Conservation (phyloP, 495 filamentous ascomycete genomes). For the Tuber melanosporum region DNA sequence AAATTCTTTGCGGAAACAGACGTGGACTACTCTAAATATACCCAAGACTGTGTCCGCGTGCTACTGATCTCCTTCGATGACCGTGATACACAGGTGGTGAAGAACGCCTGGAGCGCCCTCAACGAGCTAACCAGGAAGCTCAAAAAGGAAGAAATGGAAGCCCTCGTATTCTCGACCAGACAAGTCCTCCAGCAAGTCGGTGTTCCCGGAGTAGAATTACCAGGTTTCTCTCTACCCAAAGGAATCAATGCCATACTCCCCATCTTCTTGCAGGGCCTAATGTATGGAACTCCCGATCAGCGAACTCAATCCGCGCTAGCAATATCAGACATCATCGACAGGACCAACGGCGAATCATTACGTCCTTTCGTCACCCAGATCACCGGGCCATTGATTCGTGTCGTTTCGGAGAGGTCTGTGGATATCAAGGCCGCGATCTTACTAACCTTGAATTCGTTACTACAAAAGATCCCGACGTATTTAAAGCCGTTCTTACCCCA, state of each 20-base stretch:
- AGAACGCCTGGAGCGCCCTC: slow-evolving; percentile 84
- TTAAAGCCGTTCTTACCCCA: slow-evolving; percentile 96
- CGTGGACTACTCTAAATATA: slow-evolving; percentile 86
- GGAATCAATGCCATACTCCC: slow-evolving; percentile 94
- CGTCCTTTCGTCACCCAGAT: slow-evolving; percentile 95
- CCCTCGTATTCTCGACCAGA: slow-evolving; percentile 77
- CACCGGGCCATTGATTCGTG: slow-evolving; percentile 91
- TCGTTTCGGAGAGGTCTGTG: slow-evolving; percentile 88
- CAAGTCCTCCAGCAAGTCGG: slow-evolving; percentile 80
- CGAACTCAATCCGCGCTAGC: slow-evolving; percentile 83
- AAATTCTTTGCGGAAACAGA: slow-evolving; percentile 79
- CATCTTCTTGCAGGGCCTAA: slow-evolving; percentile 94
- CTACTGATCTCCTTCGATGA: slow-evolving; percentile 90
- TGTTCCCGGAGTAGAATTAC: slow-evolving; percentile 72
- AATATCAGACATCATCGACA: slow-evolving; percentile 90
- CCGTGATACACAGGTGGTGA: slow-evolving; percentile 73
- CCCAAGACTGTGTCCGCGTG: slow-evolving; percentile 84
- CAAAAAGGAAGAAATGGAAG: slow-evolving; percentile 97
- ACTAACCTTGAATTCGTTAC: slow-evolving; percentile 83
- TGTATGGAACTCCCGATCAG: slow-evolving; percentile 90
- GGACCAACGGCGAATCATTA: slow-evolving; percentile 73
- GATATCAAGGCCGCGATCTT: slow-evolving; percentile 95
- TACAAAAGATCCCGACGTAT: slow-evolving; percentile 93
- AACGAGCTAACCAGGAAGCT: slow-evolving; percentile 79
- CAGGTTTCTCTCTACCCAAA: slow-evolving; percentile 90